phyloP scores from a whole-genome alignment of 2,329 filamentous ascomycete species.

The Sporothrix dimorphospora region DNA sequence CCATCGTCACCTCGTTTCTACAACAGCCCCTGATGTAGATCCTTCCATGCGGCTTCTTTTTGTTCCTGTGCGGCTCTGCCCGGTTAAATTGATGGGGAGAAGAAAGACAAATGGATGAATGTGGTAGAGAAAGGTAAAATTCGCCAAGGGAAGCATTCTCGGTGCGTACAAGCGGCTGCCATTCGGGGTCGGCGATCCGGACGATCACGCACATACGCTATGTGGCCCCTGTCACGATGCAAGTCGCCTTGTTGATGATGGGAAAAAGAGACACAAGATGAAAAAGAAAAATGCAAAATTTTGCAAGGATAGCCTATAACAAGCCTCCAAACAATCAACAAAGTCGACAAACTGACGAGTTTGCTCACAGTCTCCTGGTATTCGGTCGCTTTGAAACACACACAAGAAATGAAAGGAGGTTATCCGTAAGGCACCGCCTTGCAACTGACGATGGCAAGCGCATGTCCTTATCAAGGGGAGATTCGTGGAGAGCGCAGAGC shows the following conservation, averaged over 20 bases:
- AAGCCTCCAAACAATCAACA: too few relatives aligned
- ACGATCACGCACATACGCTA: slow-evolving; percentile 16
- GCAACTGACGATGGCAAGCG: too few relatives aligned
- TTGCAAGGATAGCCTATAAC: too few relatives aligned
- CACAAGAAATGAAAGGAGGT: too few relatives aligned
- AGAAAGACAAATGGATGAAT: too few relatives aligned
- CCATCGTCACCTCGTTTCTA: not conserved
- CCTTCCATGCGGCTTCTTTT: not conserved
- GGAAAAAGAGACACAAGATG: too few relatives aligned
- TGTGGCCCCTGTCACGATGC: not conserved
- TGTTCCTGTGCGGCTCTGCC: not conserved
- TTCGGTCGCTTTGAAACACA: too few relatives aligned
- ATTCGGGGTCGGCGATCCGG: not conserved
- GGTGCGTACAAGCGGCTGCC: not conserved
- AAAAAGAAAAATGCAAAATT: too few relatives aligned
- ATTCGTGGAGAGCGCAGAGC: not conserved
- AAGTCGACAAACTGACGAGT: too few relatives aligned
- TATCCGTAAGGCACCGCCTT: too few relatives aligned
- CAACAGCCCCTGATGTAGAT: slow-evolving; percentile 20
- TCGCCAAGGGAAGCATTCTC: not conserved
- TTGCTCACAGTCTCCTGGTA: too few relatives aligned
- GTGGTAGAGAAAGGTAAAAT: not conserved
- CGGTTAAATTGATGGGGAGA: not conserved
- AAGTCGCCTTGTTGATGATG: not conserved
- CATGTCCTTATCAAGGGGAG: too few relatives aligned